phyloP scores from a whole-genome alignment of 2,329 filamentous ascomycete species.

The Akanthomyces lecanii region DNA sequence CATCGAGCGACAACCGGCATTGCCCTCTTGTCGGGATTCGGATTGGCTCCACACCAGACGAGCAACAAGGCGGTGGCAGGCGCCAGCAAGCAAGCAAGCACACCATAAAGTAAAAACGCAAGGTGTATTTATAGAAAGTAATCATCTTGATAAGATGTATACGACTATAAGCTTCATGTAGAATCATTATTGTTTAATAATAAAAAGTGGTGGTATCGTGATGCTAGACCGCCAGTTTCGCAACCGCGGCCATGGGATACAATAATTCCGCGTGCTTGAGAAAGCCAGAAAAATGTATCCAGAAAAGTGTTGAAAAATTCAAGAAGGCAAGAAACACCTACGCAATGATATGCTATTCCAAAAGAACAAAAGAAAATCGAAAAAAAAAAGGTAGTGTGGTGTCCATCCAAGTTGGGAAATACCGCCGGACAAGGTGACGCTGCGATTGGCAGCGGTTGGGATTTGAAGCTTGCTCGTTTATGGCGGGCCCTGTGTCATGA shows the following conservation, averaged over 20 bases:
- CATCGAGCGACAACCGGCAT: not conserved
- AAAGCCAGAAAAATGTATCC: not conserved
- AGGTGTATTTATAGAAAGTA: too few relatives aligned
- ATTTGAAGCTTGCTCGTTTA: not conserved
- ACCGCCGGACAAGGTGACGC: not conserved
- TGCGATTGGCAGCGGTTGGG: not conserved
- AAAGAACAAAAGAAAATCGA: not conserved
- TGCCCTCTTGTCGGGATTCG: too few relatives aligned
- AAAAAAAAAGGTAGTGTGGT: too few relatives aligned
- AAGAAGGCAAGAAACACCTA: not conserved
- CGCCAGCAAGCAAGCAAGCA: too few relatives aligned
- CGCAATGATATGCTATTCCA: conserved; percentile 3
- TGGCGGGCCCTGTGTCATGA: too few relatives aligned
- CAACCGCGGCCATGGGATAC: not conserved
- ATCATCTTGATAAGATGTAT: not conserved
- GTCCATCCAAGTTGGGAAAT: not conserved
- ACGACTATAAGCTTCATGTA: not conserved
- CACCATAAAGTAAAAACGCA: too few relatives aligned
- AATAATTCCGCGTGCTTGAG: not conserved
- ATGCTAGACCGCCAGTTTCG: conserved; percentile 11
- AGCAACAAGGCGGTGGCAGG: too few relatives aligned
- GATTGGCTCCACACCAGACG: too few relatives aligned
- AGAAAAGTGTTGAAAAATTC: not conserved
- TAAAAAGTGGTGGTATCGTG: conserved; percentile 2
- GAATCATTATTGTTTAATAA: too few relatives aligned